Conservation (phyloP, 2,329 filamentous ascomycete species). For the Aspergillus clavatus region DNA sequence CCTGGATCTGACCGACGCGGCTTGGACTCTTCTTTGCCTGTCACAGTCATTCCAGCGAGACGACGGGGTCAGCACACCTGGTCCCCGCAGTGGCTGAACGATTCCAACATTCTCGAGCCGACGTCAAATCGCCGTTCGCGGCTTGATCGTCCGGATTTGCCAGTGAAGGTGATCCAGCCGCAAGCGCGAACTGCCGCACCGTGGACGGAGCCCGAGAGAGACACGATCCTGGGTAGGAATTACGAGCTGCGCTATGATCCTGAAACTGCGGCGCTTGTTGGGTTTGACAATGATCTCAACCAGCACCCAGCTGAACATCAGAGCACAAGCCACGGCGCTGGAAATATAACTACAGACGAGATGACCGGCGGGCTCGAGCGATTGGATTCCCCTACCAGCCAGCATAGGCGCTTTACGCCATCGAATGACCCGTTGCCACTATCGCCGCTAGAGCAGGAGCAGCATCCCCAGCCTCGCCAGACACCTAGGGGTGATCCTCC, state of each 20-base stretch:
- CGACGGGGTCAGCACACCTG: slow-evolving; percentile 51
- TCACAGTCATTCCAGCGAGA: slow-evolving; percentile 59
- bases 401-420: no score
- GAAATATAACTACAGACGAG: background rate
- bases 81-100: slow-evolving; percentile 42
- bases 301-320: slow-evolving; percentile 1
- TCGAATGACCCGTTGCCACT: no score
- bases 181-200: slow-evolving; percentile 51
- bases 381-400: background rate
- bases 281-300: slow-evolving; percentile 17
- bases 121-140: slow-evolving; percentile 12
- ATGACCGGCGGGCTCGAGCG: background rate
- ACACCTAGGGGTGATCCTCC: background rate
- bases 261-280: slow-evolving; percentile 35
- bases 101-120: slow-evolving; percentile 20
- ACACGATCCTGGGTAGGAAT: slow-evolving; percentile 19
- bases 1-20: slow-evolving; percentile 35
- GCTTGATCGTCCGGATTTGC: slow-evolving; percentile 25
- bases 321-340: background rate
- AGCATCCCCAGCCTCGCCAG: no score
- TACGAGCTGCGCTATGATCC: slow-evolving; percentile 37
- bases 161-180: slow-evolving; percentile 57
- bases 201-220: slow-evolving; percentile 47
- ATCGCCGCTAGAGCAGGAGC: no score
- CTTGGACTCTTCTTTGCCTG: slow-evolving; percentile 45